These are phyloP conservation scores for Striga hermonthica DNA, from an alignment of 305 asterid genomes.

Conservation along the genomic window DNA sequence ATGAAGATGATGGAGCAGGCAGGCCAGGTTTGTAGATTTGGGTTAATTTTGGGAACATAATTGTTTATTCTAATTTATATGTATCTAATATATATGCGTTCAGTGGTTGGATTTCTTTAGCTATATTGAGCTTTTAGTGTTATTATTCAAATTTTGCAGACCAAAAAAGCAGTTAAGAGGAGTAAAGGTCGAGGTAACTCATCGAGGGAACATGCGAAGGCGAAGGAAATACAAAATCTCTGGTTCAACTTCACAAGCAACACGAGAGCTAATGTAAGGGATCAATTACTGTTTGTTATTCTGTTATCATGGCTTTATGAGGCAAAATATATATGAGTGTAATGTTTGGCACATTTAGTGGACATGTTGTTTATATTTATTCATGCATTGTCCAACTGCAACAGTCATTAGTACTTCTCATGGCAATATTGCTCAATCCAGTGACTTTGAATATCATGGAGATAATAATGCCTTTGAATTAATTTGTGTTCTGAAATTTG, in stretches of 20 bases:
- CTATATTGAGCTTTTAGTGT: neutral
- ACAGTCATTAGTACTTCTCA: too few relatives aligned
- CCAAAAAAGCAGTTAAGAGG: constrained; percentile 86
- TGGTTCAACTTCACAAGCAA: constrained; percentile 81
- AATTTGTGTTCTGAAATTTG: too few relatives aligned
- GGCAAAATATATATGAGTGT: neutral
- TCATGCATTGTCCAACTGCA: too few relatives aligned
- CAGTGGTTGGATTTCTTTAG: too few relatives aligned
- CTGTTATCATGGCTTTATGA: neutral
- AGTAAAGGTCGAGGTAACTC: constrained; percentile 88
- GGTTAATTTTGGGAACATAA: neutral
- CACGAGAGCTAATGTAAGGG: constrained; percentile 77
- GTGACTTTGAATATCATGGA: neutral
- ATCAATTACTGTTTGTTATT: constrained; percentile 1
- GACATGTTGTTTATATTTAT: too few relatives aligned
- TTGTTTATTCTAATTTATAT: too few relatives aligned
- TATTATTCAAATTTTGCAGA: constrained; percentile 39
- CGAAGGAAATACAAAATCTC: constrained; percentile 74
- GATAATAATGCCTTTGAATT: neutral
- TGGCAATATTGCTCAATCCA: neutral
- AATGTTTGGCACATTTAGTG: too few relatives aligned
- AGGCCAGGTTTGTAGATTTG: too few relatives aligned
- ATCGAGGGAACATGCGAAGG: constrained; percentile 94
- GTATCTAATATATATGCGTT: too few relatives aligned
- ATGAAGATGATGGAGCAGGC: too few relatives aligned